phyloP scores from a whole-genome alignment of 2,329 filamentous ascomycete species.

The Metarhizium rileyi region DNA sequence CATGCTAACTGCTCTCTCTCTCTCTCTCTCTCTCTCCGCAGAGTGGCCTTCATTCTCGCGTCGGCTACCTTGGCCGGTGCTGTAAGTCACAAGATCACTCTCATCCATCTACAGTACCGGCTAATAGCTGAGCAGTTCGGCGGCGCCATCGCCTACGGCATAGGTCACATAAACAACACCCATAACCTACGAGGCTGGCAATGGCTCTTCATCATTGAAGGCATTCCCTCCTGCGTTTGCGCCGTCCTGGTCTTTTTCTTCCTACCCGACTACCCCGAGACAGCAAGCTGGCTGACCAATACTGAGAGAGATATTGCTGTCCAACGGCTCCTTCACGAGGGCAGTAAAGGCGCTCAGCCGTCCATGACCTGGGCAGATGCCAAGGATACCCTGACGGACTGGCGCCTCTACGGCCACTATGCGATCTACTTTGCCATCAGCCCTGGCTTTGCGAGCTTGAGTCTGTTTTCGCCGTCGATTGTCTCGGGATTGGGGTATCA shows the following conservation, averaged over 20 bases:
- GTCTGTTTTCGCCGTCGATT: conserved; percentile 53
- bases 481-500: conserved; percentile 40
- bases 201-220: conserved; percentile 55
- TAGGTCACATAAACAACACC: conserved; percentile 60
- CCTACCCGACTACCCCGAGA: conserved; percentile 59
- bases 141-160: conserved; percentile 61
- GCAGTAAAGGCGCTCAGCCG: conserved; percentile 48
- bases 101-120: not conserved
- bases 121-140: conserved; percentile 36
- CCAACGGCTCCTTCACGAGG: conserved; percentile 33
- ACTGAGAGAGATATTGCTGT: conserved; percentile 48
- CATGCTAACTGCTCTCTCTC: no score
- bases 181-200: conserved; percentile 58
- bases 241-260: conserved; percentile 56
- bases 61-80: conserved; percentile 62
- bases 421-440: conserved; percentile 41
- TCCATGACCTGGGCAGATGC: conserved; percentile 57
- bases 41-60: conserved; percentile 62
- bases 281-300: conserved; percentile 49
- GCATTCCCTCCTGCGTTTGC: conserved; percentile 53
- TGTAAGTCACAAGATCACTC: conserved; percentile 14
- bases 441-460: conserved; percentile 48
- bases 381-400: conserved; percentile 56
- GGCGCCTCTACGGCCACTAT: conserved; percentile 60
- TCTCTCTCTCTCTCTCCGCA: conserved; percentile 9